Conservation (phyloP, 1,284 basidiomycete species). For the Testicularia cyperi region DNA sequence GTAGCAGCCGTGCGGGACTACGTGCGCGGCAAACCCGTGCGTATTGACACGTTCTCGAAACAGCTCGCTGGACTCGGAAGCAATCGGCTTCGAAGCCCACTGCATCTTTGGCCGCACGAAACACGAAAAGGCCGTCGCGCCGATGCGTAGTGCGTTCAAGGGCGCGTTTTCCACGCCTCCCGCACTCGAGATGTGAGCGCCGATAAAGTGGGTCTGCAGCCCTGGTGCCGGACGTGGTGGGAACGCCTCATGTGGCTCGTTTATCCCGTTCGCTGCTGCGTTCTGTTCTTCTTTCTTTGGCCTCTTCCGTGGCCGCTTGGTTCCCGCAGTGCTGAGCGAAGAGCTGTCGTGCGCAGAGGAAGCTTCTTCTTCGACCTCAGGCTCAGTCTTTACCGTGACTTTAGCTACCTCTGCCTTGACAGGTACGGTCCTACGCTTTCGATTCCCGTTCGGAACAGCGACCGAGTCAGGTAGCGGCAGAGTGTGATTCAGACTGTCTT, state of each 20-base stretch:
- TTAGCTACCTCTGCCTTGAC: too few relatives aligned
- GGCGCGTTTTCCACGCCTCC: conserved; percentile 77
- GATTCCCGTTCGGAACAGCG: too few relatives aligned
- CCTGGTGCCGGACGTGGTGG: background rate
- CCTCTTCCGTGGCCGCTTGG: too few relatives aligned
- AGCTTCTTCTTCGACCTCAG: too few relatives aligned
- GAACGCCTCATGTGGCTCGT: background rate
- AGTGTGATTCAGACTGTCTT: too few relatives aligned
- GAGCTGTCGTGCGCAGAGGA: too few relatives aligned
- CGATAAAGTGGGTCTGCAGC: conserved; percentile 61
- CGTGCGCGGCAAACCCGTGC: conserved; percentile 57
- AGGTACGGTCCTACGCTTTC: too few relatives aligned
- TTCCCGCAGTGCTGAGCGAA: too few relatives aligned
- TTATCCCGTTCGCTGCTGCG: too few relatives aligned
- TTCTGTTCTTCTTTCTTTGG: too few relatives aligned
- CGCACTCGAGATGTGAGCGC: conserved; percentile 78
- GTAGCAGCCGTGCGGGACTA: conserved; percentile 81
- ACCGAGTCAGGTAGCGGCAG: too few relatives aligned
- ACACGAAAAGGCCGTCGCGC: conserved; percentile 78
- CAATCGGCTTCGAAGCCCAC: conserved; percentile 71
- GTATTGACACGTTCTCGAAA: conserved; percentile 16
- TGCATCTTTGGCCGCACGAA: conserved; percentile 81
- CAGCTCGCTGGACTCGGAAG: conserved; percentile 63
- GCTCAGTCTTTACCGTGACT: too few relatives aligned
- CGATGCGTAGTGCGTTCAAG: conserved; percentile 67